Percentiles rank a stretch among this genome's conserved stretches.
These are phyloP conservation scores for Eragrostis tef DNA, from an alignment of 202 grass and related monocot species.

Conservation along the genomic window DNA sequence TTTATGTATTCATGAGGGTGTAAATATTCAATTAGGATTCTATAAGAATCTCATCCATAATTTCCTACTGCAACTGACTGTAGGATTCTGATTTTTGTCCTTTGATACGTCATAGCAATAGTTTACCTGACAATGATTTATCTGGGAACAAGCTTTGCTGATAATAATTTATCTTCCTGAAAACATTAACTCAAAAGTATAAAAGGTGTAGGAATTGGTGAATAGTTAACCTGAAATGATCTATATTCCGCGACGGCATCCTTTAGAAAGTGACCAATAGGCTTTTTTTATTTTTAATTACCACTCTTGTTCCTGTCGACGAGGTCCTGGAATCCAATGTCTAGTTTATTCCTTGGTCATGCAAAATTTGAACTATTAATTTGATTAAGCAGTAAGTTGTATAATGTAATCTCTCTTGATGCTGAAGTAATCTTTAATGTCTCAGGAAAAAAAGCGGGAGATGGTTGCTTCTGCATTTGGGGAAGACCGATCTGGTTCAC, in stretches of 20 bases:
- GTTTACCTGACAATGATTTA: not conserved
- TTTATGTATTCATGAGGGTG: not conserved
- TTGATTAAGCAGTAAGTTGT: constrained; percentile 1
- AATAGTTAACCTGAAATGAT: not conserved
- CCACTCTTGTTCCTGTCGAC: not conserved
- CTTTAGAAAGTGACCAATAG: not conserved
- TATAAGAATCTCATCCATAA: constrained; percentile 12
- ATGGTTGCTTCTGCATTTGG: constrained; percentile 99
- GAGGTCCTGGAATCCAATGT: constrained; percentile 5
- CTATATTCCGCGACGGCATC: not conserved
- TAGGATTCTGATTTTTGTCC: not conserved
- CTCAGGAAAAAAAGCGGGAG: constrained; percentile 91
- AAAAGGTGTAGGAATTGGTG: not conserved
- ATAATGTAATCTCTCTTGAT: not conserved
- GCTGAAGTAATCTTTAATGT: constrained; percentile 39
- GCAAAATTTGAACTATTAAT: not conserved
- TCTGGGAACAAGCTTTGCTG: constrained; percentile 7
- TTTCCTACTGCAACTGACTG: not conserved
- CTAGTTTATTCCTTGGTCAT: not conserved
- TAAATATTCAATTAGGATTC: not conserved
- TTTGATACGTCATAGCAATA: not conserved
- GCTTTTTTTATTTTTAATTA: not conserved
- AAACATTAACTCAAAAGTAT: not conserved
- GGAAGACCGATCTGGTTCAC: constrained; percentile 80
- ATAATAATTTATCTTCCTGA: not conserved